These are phyloP conservation scores for Penicillium italicum DNA, from an alignment of 2,329 filamentous ascomycete genomes.

Conservation along the genomic window DNA sequence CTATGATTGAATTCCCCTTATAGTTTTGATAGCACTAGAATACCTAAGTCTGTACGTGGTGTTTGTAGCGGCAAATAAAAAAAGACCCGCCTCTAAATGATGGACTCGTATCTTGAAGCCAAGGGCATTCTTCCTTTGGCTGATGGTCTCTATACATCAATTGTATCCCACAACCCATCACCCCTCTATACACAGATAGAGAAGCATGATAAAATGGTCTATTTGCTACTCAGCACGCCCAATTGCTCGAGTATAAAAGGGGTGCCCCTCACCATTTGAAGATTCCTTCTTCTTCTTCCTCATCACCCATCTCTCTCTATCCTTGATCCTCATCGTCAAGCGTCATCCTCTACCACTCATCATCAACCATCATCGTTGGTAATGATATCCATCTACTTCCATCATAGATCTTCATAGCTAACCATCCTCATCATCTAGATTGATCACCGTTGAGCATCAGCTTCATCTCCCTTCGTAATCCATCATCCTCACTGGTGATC, in stretches of 20 bases:
- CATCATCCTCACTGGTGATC: too few species aligned
- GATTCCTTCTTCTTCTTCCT: background rate
- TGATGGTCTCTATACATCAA: background rate
- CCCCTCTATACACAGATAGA: too few species aligned
- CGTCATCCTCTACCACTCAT: too few species aligned
- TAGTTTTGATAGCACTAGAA: too few species aligned
- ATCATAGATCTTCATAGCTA: background rate
- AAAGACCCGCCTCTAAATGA: background rate
- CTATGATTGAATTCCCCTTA: background rate
- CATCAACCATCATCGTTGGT: too few species aligned
- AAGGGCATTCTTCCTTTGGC: background rate
- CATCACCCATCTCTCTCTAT: background rate
- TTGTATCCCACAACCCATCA: background rate
- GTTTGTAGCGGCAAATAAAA: background rate
- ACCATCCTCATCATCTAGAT: background rate
- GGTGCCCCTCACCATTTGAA: background rate
- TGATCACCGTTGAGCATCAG: too few species aligned
- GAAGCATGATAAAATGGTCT: background rate
- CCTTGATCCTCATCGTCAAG: too few species aligned
- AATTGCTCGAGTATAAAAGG: background rate
- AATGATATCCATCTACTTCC: too few species aligned
- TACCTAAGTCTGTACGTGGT: background rate
- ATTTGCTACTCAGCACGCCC: background rate
- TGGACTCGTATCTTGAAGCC: background rate
- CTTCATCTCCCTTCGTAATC: too few species aligned